Evolutionary conservation across 805 yeast genomes (phyloP).

Genomic region (Kluyveromyces nonfermentans): DNA sequence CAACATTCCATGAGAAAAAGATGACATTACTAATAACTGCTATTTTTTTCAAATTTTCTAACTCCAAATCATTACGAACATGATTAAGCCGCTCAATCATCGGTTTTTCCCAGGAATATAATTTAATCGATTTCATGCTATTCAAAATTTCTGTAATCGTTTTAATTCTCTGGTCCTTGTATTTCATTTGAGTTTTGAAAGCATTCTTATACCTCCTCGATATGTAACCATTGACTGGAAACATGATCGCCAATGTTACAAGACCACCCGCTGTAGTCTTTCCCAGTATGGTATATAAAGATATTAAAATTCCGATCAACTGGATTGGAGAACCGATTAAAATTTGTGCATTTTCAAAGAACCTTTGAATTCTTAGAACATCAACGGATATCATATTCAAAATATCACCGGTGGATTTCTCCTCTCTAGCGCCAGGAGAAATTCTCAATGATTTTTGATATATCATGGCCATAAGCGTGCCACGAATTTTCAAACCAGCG

Average conservation of each 20-base stretch:
- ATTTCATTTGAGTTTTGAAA: constrained; percentile 49
- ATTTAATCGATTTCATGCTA: constrained; percentile 53
- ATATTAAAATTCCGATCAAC: constrained; percentile 41
- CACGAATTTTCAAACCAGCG: constrained; percentile 55
- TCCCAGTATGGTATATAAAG: constrained; percentile 49
- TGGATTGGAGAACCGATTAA: constrained; percentile 52
- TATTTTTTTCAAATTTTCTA: constrained; percentile 41
- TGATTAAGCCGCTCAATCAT: constrained; percentile 43
- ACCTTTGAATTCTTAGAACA: constrained; percentile 51
- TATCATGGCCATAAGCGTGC: constrained; percentile 57
- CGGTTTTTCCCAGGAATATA: constrained; percentile 64
- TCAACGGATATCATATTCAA: constrained; percentile 75
- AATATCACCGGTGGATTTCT: constrained; percentile 66
- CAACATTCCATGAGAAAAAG: constrained; percentile 52
- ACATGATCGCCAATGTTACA: constrained; percentile 41
- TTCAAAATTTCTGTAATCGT: constrained; percentile 50
- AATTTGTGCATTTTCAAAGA: constrained; percentile 44
- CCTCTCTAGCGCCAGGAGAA: constrained; percentile 55
- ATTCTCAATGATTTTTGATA: constrained; percentile 61
- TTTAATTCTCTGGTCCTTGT: constrained; percentile 51
- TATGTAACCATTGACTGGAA: constrained; percentile 46
- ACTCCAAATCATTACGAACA: constrained; percentile 50
- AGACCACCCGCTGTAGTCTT: constrained; percentile 52
- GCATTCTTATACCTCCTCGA: constrained; percentile 37
- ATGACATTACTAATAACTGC: constrained; percentile 39